These are phyloP conservation scores for Eremothecium cymbalariae DNA, from an alignment of 1,139 yeast species.

Conservation along the genomic window DNA sequence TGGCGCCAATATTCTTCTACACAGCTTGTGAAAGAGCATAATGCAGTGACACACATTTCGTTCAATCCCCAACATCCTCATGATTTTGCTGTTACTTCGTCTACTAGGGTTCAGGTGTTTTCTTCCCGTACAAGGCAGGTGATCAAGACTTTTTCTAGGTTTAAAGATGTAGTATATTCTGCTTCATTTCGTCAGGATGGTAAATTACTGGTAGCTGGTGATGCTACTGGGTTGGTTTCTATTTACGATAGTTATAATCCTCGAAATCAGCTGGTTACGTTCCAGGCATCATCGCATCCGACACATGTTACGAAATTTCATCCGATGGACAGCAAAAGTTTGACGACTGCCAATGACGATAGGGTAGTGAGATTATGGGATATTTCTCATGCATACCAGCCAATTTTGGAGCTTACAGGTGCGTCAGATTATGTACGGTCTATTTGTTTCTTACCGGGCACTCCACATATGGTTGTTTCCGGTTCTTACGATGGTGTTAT, in stretches of 20 bases:
- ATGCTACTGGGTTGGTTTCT: conserved; percentile 77
- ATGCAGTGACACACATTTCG: conserved; percentile 77
- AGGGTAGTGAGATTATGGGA: conserved; percentile 81
- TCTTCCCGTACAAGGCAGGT: conserved; percentile 91
- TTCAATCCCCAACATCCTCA: conserved; percentile 83
- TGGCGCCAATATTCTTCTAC: conserved; percentile 80
- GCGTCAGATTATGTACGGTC: conserved; percentile 87
- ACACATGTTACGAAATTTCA: conserved; percentile 90
- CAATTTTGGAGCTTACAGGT: conserved; percentile 55
- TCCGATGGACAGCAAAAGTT: conserved; percentile 52
- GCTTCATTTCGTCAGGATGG: conserved; percentile 50
- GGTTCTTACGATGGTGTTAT: conserved; percentile 91
- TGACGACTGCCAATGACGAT: conserved; percentile 89
- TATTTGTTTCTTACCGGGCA: conserved; percentile 61
- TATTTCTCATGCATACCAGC: conserved; percentile 67
- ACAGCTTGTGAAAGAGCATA: conserved; percentile 86
- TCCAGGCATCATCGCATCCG: conserved; percentile 77
- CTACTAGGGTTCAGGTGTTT: conserved; percentile 85
- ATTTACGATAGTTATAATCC: conserved; percentile 77
- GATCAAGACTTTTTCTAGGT: conserved; percentile 77
- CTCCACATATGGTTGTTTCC: conserved; percentile 62
- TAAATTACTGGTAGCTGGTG: conserved; percentile 85
- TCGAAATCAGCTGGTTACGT: conserved; percentile 66
- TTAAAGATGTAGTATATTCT: conserved; percentile 78
- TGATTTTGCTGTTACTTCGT: conserved; percentile 90